These are phyloP conservation scores for Ganoderma sinense DNA, from an alignment of 1,284 basidiomycete genomes.

Conservation along the genomic window DNA sequence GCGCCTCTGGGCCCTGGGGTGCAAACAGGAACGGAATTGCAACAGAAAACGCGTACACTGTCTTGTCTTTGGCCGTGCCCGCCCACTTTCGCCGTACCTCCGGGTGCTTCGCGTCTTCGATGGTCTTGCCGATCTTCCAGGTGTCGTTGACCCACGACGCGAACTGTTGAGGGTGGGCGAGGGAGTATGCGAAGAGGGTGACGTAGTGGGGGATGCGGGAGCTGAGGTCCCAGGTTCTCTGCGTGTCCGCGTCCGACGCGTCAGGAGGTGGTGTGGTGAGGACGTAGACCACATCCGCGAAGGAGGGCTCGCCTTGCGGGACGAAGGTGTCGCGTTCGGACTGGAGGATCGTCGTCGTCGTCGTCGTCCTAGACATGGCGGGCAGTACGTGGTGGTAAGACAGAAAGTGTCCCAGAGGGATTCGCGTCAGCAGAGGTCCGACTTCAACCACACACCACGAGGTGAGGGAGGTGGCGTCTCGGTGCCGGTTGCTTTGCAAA, in stretches of 20 bases:
- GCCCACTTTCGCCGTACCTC: constrained; percentile 1
- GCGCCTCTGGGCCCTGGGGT: constrained; percentile 3
- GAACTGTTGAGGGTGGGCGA: constrained; percentile 14
- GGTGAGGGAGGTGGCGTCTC: not conserved
- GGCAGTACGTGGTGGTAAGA: not conserved
- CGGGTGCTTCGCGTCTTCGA: not conserved
- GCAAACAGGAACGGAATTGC: constrained; percentile 1
- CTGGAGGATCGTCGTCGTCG: not conserved
- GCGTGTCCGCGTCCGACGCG: not conserved
- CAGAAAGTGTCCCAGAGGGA: not conserved
- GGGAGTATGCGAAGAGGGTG: constrained; percentile 16
- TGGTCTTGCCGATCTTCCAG: not conserved
- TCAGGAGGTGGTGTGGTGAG: not conserved
- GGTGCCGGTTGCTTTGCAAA: not conserved
- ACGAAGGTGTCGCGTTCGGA: not conserved
- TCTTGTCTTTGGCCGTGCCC: not conserved
- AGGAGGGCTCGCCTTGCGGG: not conserved
- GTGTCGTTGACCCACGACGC: constrained; percentile 3
- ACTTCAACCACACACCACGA: not conserved
- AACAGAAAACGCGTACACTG: not conserved
- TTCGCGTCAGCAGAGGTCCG: not conserved
- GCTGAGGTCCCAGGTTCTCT: not conserved
- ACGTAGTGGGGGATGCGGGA: not conserved
- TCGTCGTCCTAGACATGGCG: constrained; percentile 5
- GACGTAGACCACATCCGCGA: constrained; percentile 15